Base-by-base conservation (phyloP, 495 filamentous ascomycete genomes). In the Aspergillus sclerotioniger region DNA sequence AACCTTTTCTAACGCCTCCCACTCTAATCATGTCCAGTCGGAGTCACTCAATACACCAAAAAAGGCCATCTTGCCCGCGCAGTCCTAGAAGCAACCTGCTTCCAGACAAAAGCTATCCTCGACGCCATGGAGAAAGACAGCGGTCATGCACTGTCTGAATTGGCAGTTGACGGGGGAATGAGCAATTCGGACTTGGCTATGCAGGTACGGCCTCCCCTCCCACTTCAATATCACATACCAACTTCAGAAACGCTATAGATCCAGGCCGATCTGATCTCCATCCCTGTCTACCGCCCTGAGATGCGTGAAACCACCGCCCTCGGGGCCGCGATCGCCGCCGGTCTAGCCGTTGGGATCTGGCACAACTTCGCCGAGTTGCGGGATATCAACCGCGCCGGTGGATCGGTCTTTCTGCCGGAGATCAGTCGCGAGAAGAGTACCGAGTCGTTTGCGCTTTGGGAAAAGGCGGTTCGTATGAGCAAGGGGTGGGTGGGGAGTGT, bases 261-360 rank as follows among this genome's bases (percentile, higher is more conserved):
- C 8, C 76, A 78, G 66, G 73, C 74, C 46, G 71, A 78, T 44
- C 57, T 78, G 0, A 76, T 76, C 28, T 74, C 71, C 8, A 78
- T 78, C 33, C 76, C 76, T 15, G 76, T 77, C 8, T 75, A 77
- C 58, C 74, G 76, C 0, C 73, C 74, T 6, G 69, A 74, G 28
- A 96, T 97, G 93, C 86, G 90, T 31, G 93, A 98, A 75, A 96
- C 91, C 0, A 97, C 93, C 13, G 89, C 92, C 3, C 83, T 97
- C 2, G 93, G 93, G 17, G 91, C 92, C 17, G 93, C 93, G 19
- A 94, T 98, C 55, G 93, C 92, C n/a, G 93, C 93, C 31, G 93
- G 93, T 8, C 86, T 97, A 37, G 93, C 92, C 0, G 84, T 87
- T 2, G 88, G 84, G 46, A 80, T 94, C 49, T 98, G 93, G 92